phyloP scores from a whole-genome alignment of 768 basidiomycete genomes.

The Botryobasidium botryosum region DNA sequence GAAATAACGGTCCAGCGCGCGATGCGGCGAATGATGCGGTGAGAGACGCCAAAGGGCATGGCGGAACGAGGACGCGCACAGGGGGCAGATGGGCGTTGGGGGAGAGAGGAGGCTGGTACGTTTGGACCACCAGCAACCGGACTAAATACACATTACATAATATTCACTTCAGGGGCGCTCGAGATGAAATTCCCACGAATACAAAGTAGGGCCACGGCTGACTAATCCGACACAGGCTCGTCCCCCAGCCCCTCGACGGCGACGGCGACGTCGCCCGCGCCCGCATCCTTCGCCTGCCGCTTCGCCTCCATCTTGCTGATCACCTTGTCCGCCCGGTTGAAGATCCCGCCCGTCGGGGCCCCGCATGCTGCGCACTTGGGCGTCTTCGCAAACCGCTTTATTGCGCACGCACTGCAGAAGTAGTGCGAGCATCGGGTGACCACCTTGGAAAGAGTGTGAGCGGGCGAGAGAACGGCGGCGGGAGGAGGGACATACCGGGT shows the following conservation, averaged over 20 bases:
- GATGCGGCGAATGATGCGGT: slow-evolving; percentile 52
- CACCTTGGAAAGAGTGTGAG: slow-evolving; percentile 22
- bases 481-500: slow-evolving; percentile 30
- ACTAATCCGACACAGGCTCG: too few relatives aligned
- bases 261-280: slow-evolving; percentile 26
- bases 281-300: slow-evolving; percentile 32
- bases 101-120: too few relatives aligned
- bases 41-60: slow-evolving; percentile 28
- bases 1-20: slow-evolving; percentile 61
- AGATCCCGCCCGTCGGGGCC: slow-evolving; percentile 84
- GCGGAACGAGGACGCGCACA: too few relatives aligned
- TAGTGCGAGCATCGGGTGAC: slow-evolving; percentile 95
- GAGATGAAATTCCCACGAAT: too few relatives aligned
- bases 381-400: slow-evolving; percentile 85
- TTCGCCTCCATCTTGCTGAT: slow-evolving; percentile 72
- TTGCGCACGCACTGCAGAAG: slow-evolving; percentile 88
- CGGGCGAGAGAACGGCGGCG: not conserved
- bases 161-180: too few relatives aligned
- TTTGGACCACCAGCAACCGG: too few relatives aligned
- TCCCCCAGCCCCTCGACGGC: slow-evolving; percentile 21
- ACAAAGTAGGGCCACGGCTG: too few relatives aligned
- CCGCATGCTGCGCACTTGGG: slow-evolving; percentile 94
- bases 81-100: too few relatives aligned
- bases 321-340: slow-evolving; percentile 89
- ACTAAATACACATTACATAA: too few relatives aligned